Percentiles rank a stretch among this genome's conserved stretches.
phyloP scores from a whole-genome alignment of 2,329 filamentous ascomycete species.

The Davidsoniella australis region DNA sequence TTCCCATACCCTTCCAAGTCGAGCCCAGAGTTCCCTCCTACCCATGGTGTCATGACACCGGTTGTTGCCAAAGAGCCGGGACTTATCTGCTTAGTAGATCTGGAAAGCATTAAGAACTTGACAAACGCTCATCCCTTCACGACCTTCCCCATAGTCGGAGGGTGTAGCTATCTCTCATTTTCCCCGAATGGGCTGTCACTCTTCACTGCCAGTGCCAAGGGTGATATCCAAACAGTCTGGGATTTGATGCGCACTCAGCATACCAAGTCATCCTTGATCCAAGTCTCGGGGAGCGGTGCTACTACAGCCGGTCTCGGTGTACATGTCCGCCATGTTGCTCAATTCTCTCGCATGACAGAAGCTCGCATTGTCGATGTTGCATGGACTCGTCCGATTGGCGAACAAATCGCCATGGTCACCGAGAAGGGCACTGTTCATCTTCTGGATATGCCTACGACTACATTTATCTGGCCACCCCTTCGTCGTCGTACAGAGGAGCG shows the following conservation, averaged over 20 bases:
- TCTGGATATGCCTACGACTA: slow-evolving; percentile 66
- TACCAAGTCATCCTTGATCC: slow-evolving; percentile 43
- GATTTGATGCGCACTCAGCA: slow-evolving; percentile 52
- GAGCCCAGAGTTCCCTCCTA: slow-evolving; percentile 49
- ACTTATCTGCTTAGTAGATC: slow-evolving; percentile 57
- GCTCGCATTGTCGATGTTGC: slow-evolving; percentile 79
- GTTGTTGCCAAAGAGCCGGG: slow-evolving; percentile 47
- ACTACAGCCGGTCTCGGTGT: slow-evolving; percentile 26
- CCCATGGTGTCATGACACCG: slow-evolving; percentile 47
- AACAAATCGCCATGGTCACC: slow-evolving; percentile 75
- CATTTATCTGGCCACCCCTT: slow-evolving; percentile 75
- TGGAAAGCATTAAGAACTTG: slow-evolving; percentile 39
- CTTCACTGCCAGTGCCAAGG: slow-evolving; percentile 66
- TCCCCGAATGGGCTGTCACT: slow-evolving; percentile 56
- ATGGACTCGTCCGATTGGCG: slow-evolving; percentile 69
- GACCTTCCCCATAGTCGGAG: slow-evolving; percentile 54
- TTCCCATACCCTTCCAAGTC: slow-evolving; percentile 20
- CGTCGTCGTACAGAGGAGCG: slow-evolving; percentile 30
- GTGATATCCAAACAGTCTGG: slow-evolving; percentile 72
- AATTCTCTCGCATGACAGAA: slow-evolving; percentile 81
- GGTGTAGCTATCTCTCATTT: slow-evolving; percentile 68
- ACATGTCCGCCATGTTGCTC: slow-evolving; percentile 65
- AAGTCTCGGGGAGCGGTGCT: slow-evolving; percentile 27
- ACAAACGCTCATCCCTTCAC: slow-evolving; percentile 43
- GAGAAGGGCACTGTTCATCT: slow-evolving; percentile 92